These are phyloP conservation scores for Larix kaempferi DNA, from an alignment of 75 land plant genomes.

Conservation along the genomic window DNA sequence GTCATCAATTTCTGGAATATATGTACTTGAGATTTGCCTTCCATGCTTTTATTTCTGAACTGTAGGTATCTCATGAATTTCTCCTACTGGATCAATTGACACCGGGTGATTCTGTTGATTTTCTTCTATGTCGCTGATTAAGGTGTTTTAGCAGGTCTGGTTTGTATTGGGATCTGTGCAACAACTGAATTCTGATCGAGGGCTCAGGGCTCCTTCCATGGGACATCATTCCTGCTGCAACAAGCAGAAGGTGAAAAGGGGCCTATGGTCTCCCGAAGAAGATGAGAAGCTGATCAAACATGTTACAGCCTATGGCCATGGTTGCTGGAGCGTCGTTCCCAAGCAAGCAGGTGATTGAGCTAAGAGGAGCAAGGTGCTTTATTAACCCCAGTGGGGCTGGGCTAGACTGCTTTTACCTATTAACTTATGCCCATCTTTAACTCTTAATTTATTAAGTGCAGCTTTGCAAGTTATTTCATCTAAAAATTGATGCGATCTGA, in stretches of 20 bases:
- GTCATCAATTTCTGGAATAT: constrained; percentile 2
- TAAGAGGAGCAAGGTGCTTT: background rate
- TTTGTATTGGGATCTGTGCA: too few species aligned
- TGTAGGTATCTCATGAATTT: background rate
- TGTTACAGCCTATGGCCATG: constrained; percentile 13
- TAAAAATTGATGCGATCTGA: too few species aligned
- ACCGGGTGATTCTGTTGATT: too few species aligned
- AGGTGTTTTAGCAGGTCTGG: too few species aligned
- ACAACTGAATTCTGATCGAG: background rate
- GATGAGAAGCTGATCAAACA: constrained; percentile 30
- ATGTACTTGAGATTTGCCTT: background rate
- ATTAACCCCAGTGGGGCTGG: too few species aligned
- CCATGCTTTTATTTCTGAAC: background rate
- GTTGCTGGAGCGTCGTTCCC: constrained; percentile 23
- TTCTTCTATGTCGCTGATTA: too few species aligned
- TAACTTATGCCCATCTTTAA: too few species aligned
- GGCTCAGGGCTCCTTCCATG: constrained; percentile 5
- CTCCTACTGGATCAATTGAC: background rate
- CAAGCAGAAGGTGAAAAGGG: constrained; percentile 32
- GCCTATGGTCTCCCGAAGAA: constrained; percentile 37
- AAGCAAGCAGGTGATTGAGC: constrained; percentile 21
- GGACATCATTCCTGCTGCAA: constrained; percentile 26
- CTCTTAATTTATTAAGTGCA: too few species aligned
- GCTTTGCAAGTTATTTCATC: too few species aligned
- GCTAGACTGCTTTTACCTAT: too few species aligned